Evolutionary conservation across 352 stramenopile genomes (phyloP).

Genomic region (Blastocystis hominis): DNA sequence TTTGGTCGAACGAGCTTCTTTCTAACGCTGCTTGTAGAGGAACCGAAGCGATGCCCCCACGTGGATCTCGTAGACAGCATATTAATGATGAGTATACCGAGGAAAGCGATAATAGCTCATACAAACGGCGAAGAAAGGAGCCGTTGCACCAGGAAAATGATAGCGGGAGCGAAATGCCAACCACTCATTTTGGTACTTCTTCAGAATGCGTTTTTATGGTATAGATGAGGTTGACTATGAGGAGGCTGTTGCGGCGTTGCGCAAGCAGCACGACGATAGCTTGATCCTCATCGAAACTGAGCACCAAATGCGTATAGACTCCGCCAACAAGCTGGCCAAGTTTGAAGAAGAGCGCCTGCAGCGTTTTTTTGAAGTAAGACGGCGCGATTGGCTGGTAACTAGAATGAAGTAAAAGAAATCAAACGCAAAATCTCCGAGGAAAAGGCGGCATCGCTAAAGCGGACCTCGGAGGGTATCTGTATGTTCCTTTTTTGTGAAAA

Average conservation of each 20-base stretch:
- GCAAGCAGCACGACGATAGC: constrained; percentile 39
- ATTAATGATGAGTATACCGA: constrained; percentile 24
- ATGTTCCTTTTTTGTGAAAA: background rate
- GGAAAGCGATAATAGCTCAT: constrained; percentile 11
- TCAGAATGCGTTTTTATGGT: background rate
- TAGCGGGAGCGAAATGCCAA: background rate
- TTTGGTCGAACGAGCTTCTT: too few species aligned
- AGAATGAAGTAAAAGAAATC: constrained; percentile 26
- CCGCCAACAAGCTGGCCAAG: constrained; percentile 1
- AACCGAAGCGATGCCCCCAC: background rate
- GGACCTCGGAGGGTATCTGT: constrained; percentile 14
- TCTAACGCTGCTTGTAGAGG: too few species aligned
- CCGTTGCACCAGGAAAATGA: background rate
- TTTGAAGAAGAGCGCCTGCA: constrained; percentile 8
- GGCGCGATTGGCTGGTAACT: background rate
- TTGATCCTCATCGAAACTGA: constrained; percentile 43
- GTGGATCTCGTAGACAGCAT: background rate
- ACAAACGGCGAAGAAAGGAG: constrained; percentile 6
- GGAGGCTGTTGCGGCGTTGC: background rate
- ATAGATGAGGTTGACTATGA: background rate
- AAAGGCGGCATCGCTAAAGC: background rate
- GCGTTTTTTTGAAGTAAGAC: background rate
- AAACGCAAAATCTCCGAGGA: constrained; percentile 37
- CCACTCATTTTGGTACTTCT: background rate
- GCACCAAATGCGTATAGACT: constrained; percentile 49